Evolutionary conservation across 2,329 filamentous ascomycete genomes (phyloP), one percentile per base, ranked within the genome.

Genomic region (Spiromastix sp.): DNA sequence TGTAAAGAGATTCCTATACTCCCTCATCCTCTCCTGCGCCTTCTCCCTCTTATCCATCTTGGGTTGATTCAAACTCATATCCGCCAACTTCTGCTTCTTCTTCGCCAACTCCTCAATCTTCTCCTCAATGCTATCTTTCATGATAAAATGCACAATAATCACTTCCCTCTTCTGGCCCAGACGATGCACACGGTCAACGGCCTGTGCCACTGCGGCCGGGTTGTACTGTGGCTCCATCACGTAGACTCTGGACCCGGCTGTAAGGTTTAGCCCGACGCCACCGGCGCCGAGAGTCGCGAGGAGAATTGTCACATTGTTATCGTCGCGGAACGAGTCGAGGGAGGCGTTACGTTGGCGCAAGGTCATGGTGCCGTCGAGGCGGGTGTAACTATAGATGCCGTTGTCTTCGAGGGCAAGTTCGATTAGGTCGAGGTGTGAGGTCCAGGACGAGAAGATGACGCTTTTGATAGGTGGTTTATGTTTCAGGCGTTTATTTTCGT

Each of bases 221-320:
- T 98, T 98, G 65, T 89, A 98, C 54, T 95, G 87, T 4, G 91
- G 91, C 56, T 98, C 91, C 89, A 98, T 96, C 49, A 96, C 82
- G 56, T 91, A 96, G 10, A 93, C 89, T 37, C 75, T 81, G 54
- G 79, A 91, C 20, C 81, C 89, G 0, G 83, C 70, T 0, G 87
- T 95, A 36, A 96, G 66, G 53, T 96, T 96, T 25, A 96, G 76
- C 10, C 89, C 89, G 11, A 95, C 73, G 12, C 91, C 89, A 44
- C 89, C 91, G 0, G 89, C 89, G 52, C 80, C 85, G 59, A 95
- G 93, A 7, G 85, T 94, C 10, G 94, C 85, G 7, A 96, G 73
- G 33, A 96, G 86, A 35, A 94, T 79, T 20, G 78, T 77, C 22
- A 93, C 72, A 1, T 57, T 61, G 3, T 73, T 60, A 45, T 94